A percentile compares a stretch with the other conserved stretches of the same genome.
Evolutionary conservation across 2,329 filamentous ascomycete genomes (phyloP).

Genomic region (Diaporthe amygdali): DNA sequence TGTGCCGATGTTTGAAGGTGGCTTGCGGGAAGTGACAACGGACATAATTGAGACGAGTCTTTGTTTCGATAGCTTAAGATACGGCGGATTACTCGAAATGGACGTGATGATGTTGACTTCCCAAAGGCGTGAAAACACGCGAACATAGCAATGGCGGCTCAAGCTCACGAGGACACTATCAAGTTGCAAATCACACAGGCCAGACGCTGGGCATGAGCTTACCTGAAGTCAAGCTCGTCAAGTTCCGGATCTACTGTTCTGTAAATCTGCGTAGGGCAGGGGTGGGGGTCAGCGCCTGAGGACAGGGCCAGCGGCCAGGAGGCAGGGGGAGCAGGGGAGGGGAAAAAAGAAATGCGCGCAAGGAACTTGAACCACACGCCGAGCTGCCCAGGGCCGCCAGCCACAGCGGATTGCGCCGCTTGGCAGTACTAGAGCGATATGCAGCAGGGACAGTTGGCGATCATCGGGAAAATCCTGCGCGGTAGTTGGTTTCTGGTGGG

Average conservation of each 20-base stretch:
- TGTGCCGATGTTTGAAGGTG: constrained; percentile 15
- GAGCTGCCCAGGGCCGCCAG: neutral
- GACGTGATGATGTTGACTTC: neutral
- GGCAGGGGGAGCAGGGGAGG: neutral
- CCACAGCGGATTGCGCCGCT: constrained; percentile 2
- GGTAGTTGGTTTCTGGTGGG: constrained; percentile 3
- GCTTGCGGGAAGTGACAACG: constrained; percentile 14
- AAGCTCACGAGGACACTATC: neutral
- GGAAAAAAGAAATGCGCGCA: neutral
- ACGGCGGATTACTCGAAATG: neutral
- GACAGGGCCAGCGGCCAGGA: neutral
- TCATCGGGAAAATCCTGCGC: constrained; percentile 14
- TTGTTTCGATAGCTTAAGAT: neutral
- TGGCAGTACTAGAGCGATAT: constrained; percentile 9
- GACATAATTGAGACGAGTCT: constrained; percentile 12
- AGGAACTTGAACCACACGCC: neutral
- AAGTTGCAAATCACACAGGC: neutral
- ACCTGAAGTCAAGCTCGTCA: neutral
- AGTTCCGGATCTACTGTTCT: constrained; percentile 4
- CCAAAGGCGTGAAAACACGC: neutral
- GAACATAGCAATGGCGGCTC: neutral
- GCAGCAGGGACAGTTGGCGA: constrained; percentile 12
- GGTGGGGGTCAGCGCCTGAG: neutral
- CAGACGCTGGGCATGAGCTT: constrained; percentile 8
- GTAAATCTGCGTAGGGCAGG: neutral